These are phyloP conservation scores for Trametes polyzona DNA, from an alignment of 1,284 basidiomycete species.

Conservation along the genomic window DNA sequence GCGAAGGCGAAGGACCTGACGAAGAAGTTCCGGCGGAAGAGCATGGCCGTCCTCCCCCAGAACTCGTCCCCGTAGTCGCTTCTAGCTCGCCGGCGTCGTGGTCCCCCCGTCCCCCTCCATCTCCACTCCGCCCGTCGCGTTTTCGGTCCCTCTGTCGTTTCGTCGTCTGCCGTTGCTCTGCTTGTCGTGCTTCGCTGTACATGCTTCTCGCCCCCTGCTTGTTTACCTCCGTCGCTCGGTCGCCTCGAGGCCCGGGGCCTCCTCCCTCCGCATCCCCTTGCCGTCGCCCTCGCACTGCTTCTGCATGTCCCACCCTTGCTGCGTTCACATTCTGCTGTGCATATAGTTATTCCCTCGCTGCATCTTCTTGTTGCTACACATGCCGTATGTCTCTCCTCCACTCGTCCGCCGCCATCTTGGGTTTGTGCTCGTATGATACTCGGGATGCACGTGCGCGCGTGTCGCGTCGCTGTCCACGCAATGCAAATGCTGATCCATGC, in stretches of 20 bases:
- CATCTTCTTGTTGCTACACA: too few species aligned
- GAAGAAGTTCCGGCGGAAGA: slow-evolving; percentile 52
- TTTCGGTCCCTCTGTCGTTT: neutral
- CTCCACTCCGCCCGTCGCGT: neutral
- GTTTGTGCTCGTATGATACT: too few species aligned
- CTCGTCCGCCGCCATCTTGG: too few species aligned
- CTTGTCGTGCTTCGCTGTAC: slow-evolving; percentile 12
- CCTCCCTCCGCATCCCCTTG: too few species aligned
- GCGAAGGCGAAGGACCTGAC: slow-evolving; percentile 55
- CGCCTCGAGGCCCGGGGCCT: neutral
- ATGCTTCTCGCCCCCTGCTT: slow-evolving; percentile 9
- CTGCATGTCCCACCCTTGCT: too few species aligned
- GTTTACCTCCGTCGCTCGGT: slow-evolving; percentile 1
- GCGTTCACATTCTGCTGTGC: too few species aligned
- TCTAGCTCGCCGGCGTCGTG: neutral
- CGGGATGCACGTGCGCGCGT: too few species aligned
- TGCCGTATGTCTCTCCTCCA: too few species aligned
- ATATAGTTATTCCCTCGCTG: too few species aligned
- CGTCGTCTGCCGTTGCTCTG: neutral
- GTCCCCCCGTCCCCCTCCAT: neutral
- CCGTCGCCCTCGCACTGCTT: too few species aligned
- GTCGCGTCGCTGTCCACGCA: too few species aligned
- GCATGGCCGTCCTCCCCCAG: slow-evolving; percentile 33
- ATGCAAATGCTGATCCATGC: too few species aligned
- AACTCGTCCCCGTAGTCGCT: slow-evolving; percentile 7